Percentiles rank a stretch among this genome's conserved stretches.
phyloP scores from a whole-genome alignment of 352 stramenopile genomes.

The Pythium dissotocum region DNA sequence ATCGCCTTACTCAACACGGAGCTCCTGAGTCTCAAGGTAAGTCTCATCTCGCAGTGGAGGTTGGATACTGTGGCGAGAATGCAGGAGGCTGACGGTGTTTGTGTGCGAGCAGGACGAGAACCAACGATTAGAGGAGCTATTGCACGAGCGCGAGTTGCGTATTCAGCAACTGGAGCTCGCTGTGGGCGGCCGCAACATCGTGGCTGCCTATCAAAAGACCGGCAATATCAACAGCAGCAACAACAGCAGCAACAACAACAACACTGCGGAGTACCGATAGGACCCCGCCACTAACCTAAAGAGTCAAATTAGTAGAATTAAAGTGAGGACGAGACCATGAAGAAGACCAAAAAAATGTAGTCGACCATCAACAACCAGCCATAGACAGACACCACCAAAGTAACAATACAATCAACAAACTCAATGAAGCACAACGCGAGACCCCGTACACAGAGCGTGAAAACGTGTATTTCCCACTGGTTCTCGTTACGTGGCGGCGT shows the following conservation, averaged over 20 bases:
- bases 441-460: slow-evolving; percentile 1
- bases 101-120: slow-evolving; percentile 36
- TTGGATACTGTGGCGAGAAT: neutral
- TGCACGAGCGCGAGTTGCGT: slow-evolving; percentile 43
- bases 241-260: slow-evolving; percentile 13
- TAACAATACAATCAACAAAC: neutral
- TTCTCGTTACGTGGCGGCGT: slow-evolving; percentile 62
- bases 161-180: slow-evolving; percentile 58
- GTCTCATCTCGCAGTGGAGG: neutral
- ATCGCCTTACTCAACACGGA: slow-evolving; percentile 31
- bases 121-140: slow-evolving; percentile 36
- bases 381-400: neutral
- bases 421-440: neutral
- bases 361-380: neutral
- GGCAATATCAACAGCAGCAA: neutral
- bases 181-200: slow-evolving; percentile 41
- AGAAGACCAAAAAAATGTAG: slow-evolving; percentile 9
- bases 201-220: slow-evolving; percentile 18
- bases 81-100: neutral
- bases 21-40: slow-evolving; percentile 40
- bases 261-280: neutral
- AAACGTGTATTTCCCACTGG: slow-evolving; percentile 21
- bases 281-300: slow-evolving; percentile 3
- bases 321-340: slow-evolving; percentile 4
- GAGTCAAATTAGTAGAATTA: slow-evolving; percentile 5